These are phyloP conservation scores for Suillus spraguei DNA, from an alignment of 768 basidiomycete genomes.

Conservation along the genomic window DNA sequence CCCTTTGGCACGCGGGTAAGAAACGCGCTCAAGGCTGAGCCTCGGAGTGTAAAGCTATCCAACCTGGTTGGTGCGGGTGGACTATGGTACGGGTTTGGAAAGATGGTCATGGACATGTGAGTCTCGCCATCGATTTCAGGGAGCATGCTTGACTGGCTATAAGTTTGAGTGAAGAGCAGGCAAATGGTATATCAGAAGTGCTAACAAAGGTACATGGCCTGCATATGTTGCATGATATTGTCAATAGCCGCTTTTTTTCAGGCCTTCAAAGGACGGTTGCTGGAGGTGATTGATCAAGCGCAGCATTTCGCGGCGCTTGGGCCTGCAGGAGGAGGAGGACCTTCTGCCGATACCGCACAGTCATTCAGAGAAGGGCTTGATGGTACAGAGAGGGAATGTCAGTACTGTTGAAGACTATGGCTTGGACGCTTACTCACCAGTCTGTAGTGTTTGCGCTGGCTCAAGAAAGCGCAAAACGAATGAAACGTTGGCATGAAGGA, in stretches of 20 bases:
- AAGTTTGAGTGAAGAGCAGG: slow-evolving; percentile 79
- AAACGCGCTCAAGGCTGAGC: slow-evolving; percentile 88
- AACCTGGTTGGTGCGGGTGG: slow-evolving; percentile 86
- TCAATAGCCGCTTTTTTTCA: slow-evolving; percentile 30
- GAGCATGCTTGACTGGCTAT: slow-evolving; percentile 9
- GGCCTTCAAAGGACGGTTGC: slow-evolving; percentile 77
- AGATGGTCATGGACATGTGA: slow-evolving; percentile 82
- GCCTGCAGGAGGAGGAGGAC: slow-evolving; percentile 53
- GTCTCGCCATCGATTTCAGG: slow-evolving; percentile 21
- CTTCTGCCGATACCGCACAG: slow-evolving; percentile 62
- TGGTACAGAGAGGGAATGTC: slow-evolving; percentile 89
- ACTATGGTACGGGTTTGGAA: slow-evolving; percentile 92
- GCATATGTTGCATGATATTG: slow-evolving; percentile 14
- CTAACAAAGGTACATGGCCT: slow-evolving; percentile 59
- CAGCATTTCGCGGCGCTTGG: slow-evolving; percentile 83
- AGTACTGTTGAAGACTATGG: slow-evolving; percentile 32
- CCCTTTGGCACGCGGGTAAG: slow-evolving; percentile 77
- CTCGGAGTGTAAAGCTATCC: slow-evolving; percentile 81
- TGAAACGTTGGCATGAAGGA: slow-evolving; percentile 86
- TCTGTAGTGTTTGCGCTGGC: slow-evolving; percentile 79
- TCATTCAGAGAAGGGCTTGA: slow-evolving; percentile 91
- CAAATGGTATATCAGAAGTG: slow-evolving; percentile 68
- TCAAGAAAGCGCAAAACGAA: slow-evolving; percentile 76
- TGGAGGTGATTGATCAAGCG: slow-evolving; percentile 84
- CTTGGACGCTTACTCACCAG: slow-evolving; percentile 14